Base-by-base conservation (phyloP, 805 yeast genomes). In the Deakozyma indianensis region DNA sequence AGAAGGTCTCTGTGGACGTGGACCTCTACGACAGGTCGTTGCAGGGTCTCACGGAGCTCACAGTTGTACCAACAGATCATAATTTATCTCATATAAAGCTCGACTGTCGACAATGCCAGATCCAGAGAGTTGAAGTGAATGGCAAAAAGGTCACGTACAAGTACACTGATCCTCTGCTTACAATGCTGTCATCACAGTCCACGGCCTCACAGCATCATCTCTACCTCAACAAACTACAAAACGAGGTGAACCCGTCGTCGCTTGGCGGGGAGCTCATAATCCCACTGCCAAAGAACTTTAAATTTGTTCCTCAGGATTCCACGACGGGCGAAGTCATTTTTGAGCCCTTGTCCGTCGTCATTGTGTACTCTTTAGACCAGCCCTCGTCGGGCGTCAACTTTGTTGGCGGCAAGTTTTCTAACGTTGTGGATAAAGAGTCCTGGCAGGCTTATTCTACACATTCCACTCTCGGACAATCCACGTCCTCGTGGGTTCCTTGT, bases 401-500 rank as follows among this genome's bases (percentile, higher is more conserved):
- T 59, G 77, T 79, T 29, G 83, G 85, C 15, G 77, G 79, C 9
- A 59, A 62, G 9, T 67, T 71, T 42, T 66, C 78, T 1, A 67
- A 52, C 4, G 45, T 62, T 18, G 55, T 56, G 23, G 69, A 69
- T 16, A 60, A 59, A 45, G 61, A 66, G 28, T 63, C 65, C 42
- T 86, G 95, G 94, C 92, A 81, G 56, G 94, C 85, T 1, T 87
- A 83, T 61, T 90, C 97, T 0, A 69, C 76, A 1, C 88, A 90
- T 56, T 71, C 84, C 3, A 87, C 85, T 23, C 63, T 80, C 41
- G 85, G 86, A 16, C 71, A 82, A 2, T 76, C 92, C 15, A 83
- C 97, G 0, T 84, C 95, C 2, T 81, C 87, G n/a, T 92, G 99
- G 99, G 83, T 92, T 43, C 99, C 99, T 0, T 92, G 98, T 58